Percentiles rank a stretch among this genome's conserved stretches.
Evolutionary conservation across 139 green algal genomes (phyloP).

Genomic region (Desmodesmus armatus): DNA sequence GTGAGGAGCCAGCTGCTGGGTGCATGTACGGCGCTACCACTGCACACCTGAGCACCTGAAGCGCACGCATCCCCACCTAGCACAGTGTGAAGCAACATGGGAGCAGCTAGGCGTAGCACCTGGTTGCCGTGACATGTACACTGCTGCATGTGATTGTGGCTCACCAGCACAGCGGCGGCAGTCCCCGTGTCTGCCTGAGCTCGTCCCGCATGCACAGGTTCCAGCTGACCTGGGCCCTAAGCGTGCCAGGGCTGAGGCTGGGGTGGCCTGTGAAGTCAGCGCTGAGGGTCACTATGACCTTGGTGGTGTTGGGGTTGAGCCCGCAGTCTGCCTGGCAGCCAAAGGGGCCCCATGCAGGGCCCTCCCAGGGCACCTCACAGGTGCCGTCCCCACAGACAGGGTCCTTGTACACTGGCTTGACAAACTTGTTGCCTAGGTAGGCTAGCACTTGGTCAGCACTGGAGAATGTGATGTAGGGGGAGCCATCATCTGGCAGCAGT

Average conservation of each 20-base stretch:
- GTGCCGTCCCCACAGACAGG: conserved; percentile 75
- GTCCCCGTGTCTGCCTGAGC: conserved; percentile 50
- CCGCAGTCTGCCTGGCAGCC: conserved; percentile 77
- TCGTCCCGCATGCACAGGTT: conserved; percentile 78
- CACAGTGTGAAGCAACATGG: too few species aligned
- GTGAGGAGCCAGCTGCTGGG: background rate
- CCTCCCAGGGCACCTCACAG: conserved; percentile 82
- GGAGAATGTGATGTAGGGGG: conserved; percentile 60
- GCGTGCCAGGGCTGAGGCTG: conserved; percentile 61
- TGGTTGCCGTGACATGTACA: too few species aligned
- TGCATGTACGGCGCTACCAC: too few species aligned
- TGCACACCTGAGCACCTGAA: too few species aligned
- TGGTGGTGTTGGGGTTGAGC: conserved; percentile 67
- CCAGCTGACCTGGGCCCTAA: conserved; percentile 74
- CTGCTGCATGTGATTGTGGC: too few species aligned
- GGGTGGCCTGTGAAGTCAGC: conserved; percentile 63
- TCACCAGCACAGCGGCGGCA: conserved; percentile 79
- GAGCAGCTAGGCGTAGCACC: background rate
- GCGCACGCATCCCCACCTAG: too few species aligned
- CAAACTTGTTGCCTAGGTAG: conserved; percentile 70
- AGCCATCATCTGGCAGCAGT: conserved; percentile 67
- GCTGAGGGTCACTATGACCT: conserved; percentile 58
- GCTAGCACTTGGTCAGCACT: conserved; percentile 57
- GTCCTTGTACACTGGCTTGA: conserved; percentile 79
- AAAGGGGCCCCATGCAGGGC: conserved; percentile 77